Evolutionary conservation across 768 basidiomycete genomes (phyloP).

Genomic region (Macrolepiota fuliginosa): DNA sequence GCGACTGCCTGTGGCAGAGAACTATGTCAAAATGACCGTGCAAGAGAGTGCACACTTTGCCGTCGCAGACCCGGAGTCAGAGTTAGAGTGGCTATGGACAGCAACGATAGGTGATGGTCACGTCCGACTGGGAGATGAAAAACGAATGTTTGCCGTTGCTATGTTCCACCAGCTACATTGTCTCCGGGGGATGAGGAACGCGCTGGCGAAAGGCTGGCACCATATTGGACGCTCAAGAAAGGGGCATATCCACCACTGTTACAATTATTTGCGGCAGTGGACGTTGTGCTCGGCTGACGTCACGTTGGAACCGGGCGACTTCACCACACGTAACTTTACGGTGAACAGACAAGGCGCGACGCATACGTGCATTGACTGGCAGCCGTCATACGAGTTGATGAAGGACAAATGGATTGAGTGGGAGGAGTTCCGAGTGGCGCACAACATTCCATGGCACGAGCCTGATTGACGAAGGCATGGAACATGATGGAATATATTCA

Average conservation of each 20-base stretch:
- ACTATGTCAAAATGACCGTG: constrained; percentile 24
- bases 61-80: constrained; percentile 23
- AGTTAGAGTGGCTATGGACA: constrained; percentile 29
- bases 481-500: neutral
- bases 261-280: constrained; percentile 46
- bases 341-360: constrained; percentile 32
- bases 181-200: constrained; percentile 28
- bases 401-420: constrained; percentile 33
- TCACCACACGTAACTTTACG: constrained; percentile 31
- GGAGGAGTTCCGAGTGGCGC: constrained; percentile 24
- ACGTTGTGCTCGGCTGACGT: constrained; percentile 45
- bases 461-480: constrained; percentile 13
- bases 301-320: constrained; percentile 45
- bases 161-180: constrained; percentile 53
- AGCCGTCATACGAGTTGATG: constrained; percentile 29
- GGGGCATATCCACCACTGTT: constrained; percentile 39
- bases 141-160: constrained; percentile 30
- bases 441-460: constrained; percentile 24
- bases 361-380: constrained; percentile 43
- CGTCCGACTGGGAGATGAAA: constrained; percentile 24
- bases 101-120: constrained; percentile 25
- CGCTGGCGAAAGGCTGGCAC: constrained; percentile 24
- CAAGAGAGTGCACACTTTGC: constrained; percentile 29
- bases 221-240: constrained; percentile 18
- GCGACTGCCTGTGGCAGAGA: constrained; percentile 24